phyloP scores from a whole-genome alignment of 1,284 basidiomycete genomes.

The Lentinula novae-zelandiae region DNA sequence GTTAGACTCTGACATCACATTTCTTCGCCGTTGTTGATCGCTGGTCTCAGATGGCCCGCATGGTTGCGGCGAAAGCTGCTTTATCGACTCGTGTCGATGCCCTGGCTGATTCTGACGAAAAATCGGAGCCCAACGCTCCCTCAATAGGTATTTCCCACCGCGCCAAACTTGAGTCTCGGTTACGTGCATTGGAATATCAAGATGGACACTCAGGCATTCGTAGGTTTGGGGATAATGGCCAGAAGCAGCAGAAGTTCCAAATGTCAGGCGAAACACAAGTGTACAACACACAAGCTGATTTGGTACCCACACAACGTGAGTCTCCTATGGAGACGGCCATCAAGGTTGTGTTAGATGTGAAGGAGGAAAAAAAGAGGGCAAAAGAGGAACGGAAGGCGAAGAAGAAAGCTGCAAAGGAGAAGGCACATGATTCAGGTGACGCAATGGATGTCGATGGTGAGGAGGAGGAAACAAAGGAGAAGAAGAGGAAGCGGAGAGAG shows the following conservation, averaged over 20 bases:
- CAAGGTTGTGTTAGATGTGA: slow-evolving; percentile 67
- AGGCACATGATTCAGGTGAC: slow-evolving; percentile 29
- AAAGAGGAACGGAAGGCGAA: slow-evolving; percentile 79
- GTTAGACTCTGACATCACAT: slow-evolving; percentile 14
- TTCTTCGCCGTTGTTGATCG: background rate
- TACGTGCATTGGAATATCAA: slow-evolving; percentile 86
- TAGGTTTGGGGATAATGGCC: slow-evolving; percentile 56
- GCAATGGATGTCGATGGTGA: slow-evolving; percentile 44
- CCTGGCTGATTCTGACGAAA: slow-evolving; percentile 88
- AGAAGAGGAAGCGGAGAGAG: slow-evolving; percentile 70
- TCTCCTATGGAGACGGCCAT: slow-evolving; percentile 60
- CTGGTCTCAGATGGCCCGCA: slow-evolving; percentile 84
- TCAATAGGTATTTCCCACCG: slow-evolving; percentile 92
- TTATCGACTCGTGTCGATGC: slow-evolving; percentile 97
- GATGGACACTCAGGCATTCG: slow-evolving; percentile 67
- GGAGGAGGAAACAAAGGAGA: slow-evolving; percentile 53
- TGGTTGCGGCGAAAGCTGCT: slow-evolving; percentile 98
- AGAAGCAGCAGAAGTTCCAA: slow-evolving; percentile 75
- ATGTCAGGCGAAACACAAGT: slow-evolving; percentile 71
- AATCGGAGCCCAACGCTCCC: slow-evolving; percentile 78
- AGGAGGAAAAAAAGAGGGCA: slow-evolving; percentile 71
- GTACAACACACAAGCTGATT: slow-evolving; percentile 82
- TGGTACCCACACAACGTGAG: slow-evolving; percentile 81
- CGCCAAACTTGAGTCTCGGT: slow-evolving; percentile 90
- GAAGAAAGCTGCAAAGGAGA: slow-evolving; percentile 63